Evolutionary conservation across 1,284 basidiomycete genomes (phyloP).

Genomic region (Phlebopus sp.): DNA sequence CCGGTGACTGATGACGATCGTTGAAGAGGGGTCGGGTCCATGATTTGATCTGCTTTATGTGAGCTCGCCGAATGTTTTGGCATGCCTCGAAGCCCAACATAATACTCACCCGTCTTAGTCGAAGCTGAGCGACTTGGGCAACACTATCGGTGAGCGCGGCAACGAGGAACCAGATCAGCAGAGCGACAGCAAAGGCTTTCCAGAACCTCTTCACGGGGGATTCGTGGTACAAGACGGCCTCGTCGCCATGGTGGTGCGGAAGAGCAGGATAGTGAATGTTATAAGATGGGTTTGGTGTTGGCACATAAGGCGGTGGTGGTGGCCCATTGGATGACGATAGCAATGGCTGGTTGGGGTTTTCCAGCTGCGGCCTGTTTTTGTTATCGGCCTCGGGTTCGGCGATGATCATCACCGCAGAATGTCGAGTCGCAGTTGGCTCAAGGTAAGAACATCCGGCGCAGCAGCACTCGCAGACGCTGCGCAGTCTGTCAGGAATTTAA

Average conservation of each 20-base stretch:
- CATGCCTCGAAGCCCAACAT: background rate
- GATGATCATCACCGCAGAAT: background rate
- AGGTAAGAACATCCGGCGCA: background rate
- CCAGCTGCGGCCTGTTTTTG: background rate
- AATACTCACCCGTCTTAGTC: background rate
- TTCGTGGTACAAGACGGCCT: background rate
- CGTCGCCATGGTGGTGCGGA: background rate
- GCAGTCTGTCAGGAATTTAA: too few relatives aligned
- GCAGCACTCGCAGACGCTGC: too few relatives aligned
- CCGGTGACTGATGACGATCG: background rate
- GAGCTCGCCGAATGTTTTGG: background rate
- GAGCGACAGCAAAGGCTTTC: constrained; percentile 9
- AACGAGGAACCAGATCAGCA: constrained; percentile 9
- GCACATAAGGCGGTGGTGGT: constrained; percentile 7
- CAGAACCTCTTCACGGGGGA: constrained; percentile 8
- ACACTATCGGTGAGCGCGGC: constrained; percentile 4
- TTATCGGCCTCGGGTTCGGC: background rate
- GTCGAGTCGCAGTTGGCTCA: too few relatives aligned
- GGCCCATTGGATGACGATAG: background rate
- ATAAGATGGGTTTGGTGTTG: background rate
- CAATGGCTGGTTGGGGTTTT: background rate
- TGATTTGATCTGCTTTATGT: background rate
- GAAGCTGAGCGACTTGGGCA: background rate
- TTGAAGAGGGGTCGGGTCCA: background rate
- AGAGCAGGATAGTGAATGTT: background rate